These are phyloP conservation scores for Acacia crassicarpa DNA, from an alignment of 306 rosid genomes.

Conservation along the genomic window DNA sequence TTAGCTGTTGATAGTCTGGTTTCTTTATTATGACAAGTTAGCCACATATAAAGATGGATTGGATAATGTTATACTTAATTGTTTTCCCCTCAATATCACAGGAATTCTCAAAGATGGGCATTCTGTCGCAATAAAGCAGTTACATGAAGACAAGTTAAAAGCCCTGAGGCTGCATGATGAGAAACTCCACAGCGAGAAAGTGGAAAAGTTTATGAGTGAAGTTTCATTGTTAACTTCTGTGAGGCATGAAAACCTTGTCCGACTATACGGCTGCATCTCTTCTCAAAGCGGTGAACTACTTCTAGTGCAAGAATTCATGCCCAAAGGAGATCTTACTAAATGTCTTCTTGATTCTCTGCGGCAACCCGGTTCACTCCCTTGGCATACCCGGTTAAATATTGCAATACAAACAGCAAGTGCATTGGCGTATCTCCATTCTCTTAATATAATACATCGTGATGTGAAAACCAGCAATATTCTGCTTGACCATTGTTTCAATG, in stretches of 20 bases:
- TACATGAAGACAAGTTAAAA: conserved; percentile 31
- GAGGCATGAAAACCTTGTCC: conserved; percentile 66
- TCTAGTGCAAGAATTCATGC: conserved; percentile 64
- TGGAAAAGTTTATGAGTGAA: conserved; percentile 53
- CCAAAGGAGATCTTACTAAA: conserved; percentile 62
- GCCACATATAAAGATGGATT: background rate
- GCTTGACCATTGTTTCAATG: conserved; percentile 51
- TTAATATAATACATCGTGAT: conserved; percentile 61
- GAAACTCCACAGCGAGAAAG: conserved; percentile 20
- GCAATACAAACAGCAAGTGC: conserved; percentile 69
- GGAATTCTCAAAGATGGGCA: conserved; percentile 37
- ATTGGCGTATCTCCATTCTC: conserved; percentile 70
- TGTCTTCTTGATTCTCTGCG: conserved; percentile 45
- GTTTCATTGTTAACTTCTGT: conserved; percentile 44
- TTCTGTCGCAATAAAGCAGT: conserved; percentile 35
- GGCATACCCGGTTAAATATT: conserved; percentile 55
- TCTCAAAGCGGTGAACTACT: conserved; percentile 55
- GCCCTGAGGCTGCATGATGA: conserved; percentile 29
- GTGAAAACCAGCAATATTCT: conserved; percentile 68
- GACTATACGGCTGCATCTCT: conserved; percentile 70
- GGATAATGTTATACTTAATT: background rate
- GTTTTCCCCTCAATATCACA: background rate
- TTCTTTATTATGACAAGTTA: background rate
- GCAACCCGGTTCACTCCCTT: conserved; percentile 41
- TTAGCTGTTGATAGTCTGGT: background rate